Percentiles rank a stretch among this genome's conserved stretches.
Conservation (phyloP, 805 yeast genomes). For the Saccharomycopsis sp. region DNA sequence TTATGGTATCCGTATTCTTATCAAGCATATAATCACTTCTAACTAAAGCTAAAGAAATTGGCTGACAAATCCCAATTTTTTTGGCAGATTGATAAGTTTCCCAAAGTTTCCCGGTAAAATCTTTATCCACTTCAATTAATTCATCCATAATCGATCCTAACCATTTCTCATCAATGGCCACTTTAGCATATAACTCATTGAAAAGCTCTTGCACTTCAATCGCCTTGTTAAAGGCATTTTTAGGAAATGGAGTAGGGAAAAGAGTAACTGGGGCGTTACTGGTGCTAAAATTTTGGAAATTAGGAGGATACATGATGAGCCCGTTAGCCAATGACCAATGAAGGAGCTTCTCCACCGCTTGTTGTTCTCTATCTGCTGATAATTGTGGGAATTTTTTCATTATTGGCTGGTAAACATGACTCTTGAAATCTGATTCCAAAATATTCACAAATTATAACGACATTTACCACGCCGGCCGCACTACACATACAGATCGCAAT, state of each 20-base stretch:
- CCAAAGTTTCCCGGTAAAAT: slow-evolving; percentile 76
- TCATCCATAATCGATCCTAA: slow-evolving; percentile 42
- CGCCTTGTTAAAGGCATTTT: slow-evolving; percentile 54
- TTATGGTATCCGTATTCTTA: slow-evolving; percentile 40
- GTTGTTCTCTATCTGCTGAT: slow-evolving; percentile 14
- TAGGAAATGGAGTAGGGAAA: slow-evolving; percentile 85
- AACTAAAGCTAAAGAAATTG: slow-evolving; percentile 70
- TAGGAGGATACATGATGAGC: slow-evolving; percentile 67
- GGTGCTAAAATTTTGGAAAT: slow-evolving; percentile 34
- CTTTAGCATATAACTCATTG: slow-evolving; percentile 64
- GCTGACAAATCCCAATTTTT: slow-evolving; percentile 44
- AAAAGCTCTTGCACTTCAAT: slow-evolving; percentile 52
- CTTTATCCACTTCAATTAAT: slow-evolving; percentile 50
- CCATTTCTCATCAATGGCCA: slow-evolving; percentile 49
- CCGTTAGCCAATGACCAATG: slow-evolving; percentile 82
- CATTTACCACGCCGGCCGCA: too few species aligned
- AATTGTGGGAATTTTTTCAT: slow-evolving; percentile 10
- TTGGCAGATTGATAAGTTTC: slow-evolving; percentile 43
- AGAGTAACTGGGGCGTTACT: slow-evolving; percentile 78
- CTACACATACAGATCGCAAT: too few species aligned
- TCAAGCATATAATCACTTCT: slow-evolving; percentile 84
- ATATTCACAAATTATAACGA: too few species aligned
- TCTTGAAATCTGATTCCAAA: too few species aligned
- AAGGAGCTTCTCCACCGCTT: slow-evolving; percentile 36
- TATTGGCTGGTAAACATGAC: too few species aligned